Percentiles rank a stretch among this genome's conserved stretches.
Evolutionary conservation across 1,139 yeast species (phyloP).

Genomic region (Trichomonascaceae sp.): DNA sequence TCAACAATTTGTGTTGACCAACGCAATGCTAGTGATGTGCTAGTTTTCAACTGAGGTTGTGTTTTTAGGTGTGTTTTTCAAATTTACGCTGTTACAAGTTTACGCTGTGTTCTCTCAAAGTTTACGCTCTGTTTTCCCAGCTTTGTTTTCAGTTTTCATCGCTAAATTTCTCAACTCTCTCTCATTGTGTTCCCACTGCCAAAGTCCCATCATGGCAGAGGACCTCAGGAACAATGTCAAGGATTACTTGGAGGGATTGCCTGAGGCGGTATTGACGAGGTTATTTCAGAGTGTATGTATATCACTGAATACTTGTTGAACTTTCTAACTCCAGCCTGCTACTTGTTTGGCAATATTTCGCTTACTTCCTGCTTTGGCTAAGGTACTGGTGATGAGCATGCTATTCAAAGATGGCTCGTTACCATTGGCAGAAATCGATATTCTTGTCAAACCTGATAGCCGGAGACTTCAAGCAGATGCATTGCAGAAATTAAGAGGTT

Average conservation of each 20-base stretch:
- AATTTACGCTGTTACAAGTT: neutral
- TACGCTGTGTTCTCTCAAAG: neutral
- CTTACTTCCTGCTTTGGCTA: slow-evolving; percentile 80
- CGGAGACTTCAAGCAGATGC: slow-evolving; percentile 64
- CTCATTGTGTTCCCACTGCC: neutral
- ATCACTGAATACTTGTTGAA: neutral
- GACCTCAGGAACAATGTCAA: slow-evolving; percentile 46
- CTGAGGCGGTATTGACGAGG: slow-evolving; percentile 73
- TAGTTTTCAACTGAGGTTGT: no score
- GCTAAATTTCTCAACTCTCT: neutral
- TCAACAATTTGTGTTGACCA: neutral
- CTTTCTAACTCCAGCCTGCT: slow-evolving; percentile 52
- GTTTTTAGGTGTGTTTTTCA: neutral
- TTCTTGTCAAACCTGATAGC: slow-evolving; percentile 58
- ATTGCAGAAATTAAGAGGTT: slow-evolving; percentile 62
- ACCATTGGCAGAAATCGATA: slow-evolving; percentile 59
- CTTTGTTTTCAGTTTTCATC: no score
- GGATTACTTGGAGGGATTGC: slow-evolving; percentile 83
- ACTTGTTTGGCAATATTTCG: slow-evolving; percentile 90
- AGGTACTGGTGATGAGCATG: slow-evolving; percentile 82
- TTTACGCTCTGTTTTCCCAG: neutral
- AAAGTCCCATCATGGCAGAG: neutral
- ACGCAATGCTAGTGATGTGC: neutral
- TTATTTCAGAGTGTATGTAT: slow-evolving; percentile 49
- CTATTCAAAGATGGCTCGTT: slow-evolving; percentile 74